Percentiles rank a stretch among this genome's conserved stretches.
These are phyloP conservation scores for Ziziphus jujuba DNA, from an alignment of 306 rosid genomes.

Conservation along the genomic window DNA sequence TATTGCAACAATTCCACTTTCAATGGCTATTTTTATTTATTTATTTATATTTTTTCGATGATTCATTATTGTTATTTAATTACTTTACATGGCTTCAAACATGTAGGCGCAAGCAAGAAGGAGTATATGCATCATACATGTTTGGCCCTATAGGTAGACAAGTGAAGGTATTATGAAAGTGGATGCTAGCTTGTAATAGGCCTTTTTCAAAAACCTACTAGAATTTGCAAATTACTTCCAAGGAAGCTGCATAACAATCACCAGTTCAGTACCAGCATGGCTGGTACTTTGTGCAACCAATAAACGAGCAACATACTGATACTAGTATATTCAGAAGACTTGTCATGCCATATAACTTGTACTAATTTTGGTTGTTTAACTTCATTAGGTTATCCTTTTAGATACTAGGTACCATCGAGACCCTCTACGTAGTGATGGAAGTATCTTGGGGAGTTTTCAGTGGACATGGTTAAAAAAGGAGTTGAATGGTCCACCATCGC, in stretches of 20 bases:
- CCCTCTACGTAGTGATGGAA: slow-evolving; percentile 69
- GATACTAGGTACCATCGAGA: slow-evolving; percentile 91
- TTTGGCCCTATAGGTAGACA: slow-evolving; percentile 70
- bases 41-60: not conserved
- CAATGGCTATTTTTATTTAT: not conserved
- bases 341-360: not conserved
- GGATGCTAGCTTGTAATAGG: not conserved
- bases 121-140: slow-evolving; percentile 69
- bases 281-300: slow-evolving; percentile 2
- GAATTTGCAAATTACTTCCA: not conserved
- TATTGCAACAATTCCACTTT: not conserved
- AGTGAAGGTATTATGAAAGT: slow-evolving; percentile 44
- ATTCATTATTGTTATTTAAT: not conserved
- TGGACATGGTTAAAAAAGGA: slow-evolving; percentile 81
- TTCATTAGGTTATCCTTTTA: slow-evolving; percentile 49
- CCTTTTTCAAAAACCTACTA: not conserved
- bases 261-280: not conserved
- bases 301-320: not conserved
- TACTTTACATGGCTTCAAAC: slow-evolving; percentile 23
- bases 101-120: slow-evolving; percentile 73
- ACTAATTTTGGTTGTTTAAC: slow-evolving; percentile 4
- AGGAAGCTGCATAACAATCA: not conserved
- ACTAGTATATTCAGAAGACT: not conserved
- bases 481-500: slow-evolving; percentile 57
- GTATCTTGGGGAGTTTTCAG: slow-evolving; percentile 66